These are phyloP conservation scores for Phytophthora cactorum DNA, from an alignment of 352 stramenopile species.

Conservation along the genomic window DNA sequence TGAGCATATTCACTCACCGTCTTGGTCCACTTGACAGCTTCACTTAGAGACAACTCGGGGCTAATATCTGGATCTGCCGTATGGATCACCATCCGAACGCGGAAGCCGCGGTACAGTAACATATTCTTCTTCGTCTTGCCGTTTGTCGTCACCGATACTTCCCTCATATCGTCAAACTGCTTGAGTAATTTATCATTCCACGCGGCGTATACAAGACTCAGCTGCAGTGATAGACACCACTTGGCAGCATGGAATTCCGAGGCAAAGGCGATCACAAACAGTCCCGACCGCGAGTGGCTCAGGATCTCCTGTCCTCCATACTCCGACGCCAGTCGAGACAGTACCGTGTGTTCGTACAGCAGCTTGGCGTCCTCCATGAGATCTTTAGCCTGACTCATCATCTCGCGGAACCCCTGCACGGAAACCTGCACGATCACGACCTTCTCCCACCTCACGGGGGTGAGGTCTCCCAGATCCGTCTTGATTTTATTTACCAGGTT, in stretches of 20 bases:
- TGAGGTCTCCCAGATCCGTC: conserved; percentile 78
- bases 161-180: conserved; percentile 83
- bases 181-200: conserved; percentile 91
- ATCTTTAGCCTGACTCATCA: conserved; percentile 77
- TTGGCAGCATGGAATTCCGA: conserved; percentile 89
- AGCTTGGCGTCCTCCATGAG: conserved; percentile 89
- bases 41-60: conserved; percentile 64
- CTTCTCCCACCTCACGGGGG: conserved; percentile 81
- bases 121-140: conserved; percentile 79
- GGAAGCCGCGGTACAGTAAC: conserved; percentile 84
- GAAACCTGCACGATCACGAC: conserved; percentile 87
- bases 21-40: conserved; percentile 87
- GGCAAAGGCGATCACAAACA: conserved; percentile 86
- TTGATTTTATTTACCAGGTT: conserved; percentile 72
- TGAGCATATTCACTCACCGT: conserved; percentile 85
- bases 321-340: conserved; percentile 82
- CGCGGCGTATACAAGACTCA: conserved; percentile 85
- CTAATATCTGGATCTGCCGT: conserved; percentile 61
- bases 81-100: conserved; percentile 89
- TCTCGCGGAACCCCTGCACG: conserved; percentile 82
- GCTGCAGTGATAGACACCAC: conserved; percentile 86
- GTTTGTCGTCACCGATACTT: conserved; percentile 61
- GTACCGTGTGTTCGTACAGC: conserved; percentile 87
- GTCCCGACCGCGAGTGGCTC: conserved; percentile 72
- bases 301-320: conserved; percentile 86